These are phyloP conservation scores for Penicillium ucsense DNA, from an alignment of 495 filamentous ascomycete species.

Conservation along the genomic window DNA sequence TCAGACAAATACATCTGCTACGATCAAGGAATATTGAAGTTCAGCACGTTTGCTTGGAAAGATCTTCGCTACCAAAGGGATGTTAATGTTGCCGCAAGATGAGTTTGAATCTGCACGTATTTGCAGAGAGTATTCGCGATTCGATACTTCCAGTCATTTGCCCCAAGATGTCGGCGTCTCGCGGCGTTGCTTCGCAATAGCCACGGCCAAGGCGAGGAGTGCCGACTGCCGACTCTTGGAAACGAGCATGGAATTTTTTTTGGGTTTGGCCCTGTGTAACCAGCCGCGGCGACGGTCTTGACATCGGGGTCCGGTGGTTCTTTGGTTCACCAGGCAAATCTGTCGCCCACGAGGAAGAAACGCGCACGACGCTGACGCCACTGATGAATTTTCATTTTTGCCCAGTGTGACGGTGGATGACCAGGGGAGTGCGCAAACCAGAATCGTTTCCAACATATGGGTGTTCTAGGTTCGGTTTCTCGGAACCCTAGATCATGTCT, in stretches of 20 bases:
- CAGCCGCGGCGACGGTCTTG: neutral
- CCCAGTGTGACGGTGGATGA: neutral
- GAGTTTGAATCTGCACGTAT: too few species aligned
- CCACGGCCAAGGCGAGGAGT: too few species aligned
- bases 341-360: neutral
- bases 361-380: neutral
- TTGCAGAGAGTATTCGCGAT: too few species aligned
- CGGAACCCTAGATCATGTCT: neutral
- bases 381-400: neutral
- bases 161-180: too few species aligned
- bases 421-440: neutral
- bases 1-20: too few species aligned
- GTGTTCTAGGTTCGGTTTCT: slow-evolving; percentile 1
- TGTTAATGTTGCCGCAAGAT: too few species aligned
- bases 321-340: neutral
- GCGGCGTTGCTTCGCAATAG: too few species aligned
- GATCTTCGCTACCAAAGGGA: too few species aligned
- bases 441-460: neutral
- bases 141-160: too few species aligned
- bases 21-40: too few species aligned
- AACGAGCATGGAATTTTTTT: neutral
- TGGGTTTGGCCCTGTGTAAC: slow-evolving; percentile 1
- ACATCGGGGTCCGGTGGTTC: neutral
- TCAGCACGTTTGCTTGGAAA: too few species aligned
- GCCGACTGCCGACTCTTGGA: too few species aligned